Evolutionary conservation across 2,329 filamentous ascomycete species (phyloP), one percentile per base, ranked within the genome.

Genomic region (Colletotrichum viniferum): DNA sequence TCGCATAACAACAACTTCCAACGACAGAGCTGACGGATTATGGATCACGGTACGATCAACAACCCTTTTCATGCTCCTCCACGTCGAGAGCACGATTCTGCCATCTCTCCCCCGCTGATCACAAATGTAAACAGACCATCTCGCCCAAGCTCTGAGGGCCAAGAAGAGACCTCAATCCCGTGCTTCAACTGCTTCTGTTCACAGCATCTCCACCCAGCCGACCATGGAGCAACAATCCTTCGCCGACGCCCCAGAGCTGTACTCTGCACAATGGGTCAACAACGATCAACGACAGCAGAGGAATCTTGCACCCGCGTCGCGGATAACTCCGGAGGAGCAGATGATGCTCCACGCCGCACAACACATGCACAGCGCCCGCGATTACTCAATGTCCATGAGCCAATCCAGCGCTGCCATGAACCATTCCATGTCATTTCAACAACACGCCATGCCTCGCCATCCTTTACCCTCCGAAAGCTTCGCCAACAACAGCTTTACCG

Each of bases 301-400:
- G 79, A 85, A 87, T 63, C 86, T 90, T 77, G 80, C 82, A 9
- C 80, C 83, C 18, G 81, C 82, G 38, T 82, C 85, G 36, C 87
- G 88, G 69, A 87, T 92, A 85, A 87, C 89, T 4, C 84, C 89
- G 28, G 91, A 92, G 78, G 90, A 91, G 75, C 88, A 92, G 84
- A 88, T 93, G 63, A 84, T 93, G 76, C 89, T 91, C 71, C 88
- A 89, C 21, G 87, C 89, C 32, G 75, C 77, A 32, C 86, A 88
- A 26, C 91, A 91, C 77, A 86, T 92, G 79, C 89, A 90, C 77
- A 84, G 86, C 63, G 85, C 85, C 60, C 87, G 87, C 69, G 85
- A 86, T 21, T 90, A 87, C 78, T 79, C 86, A 71, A 88, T 88
- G 89, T 84, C 87, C 14, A 76, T 77, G 69, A 78, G 74, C 58